Conservation (phyloP, 192 early-diverging fungal genomes). For the Entomortierella chlamydospora region DNA sequence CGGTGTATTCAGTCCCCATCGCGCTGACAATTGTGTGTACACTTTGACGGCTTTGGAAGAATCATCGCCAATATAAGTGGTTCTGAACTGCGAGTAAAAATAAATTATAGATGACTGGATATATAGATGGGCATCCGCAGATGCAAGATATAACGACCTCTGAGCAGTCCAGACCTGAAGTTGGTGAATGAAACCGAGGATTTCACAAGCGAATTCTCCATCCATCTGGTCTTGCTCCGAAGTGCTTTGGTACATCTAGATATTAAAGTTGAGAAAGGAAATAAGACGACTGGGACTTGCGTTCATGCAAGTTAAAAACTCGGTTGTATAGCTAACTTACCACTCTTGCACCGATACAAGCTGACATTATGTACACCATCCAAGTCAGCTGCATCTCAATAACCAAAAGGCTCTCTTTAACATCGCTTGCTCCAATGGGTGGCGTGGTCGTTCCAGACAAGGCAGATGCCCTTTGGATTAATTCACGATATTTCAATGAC, state of each 20-base stretch:
- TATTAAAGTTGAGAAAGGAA: neutral
- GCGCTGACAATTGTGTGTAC: conserved; percentile 71
- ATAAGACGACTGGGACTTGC: neutral
- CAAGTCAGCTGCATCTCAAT: conserved; percentile 73
- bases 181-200: conserved; percentile 77
- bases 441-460: conserved; percentile 7
- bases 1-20: conserved; percentile 70
- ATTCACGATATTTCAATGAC: conserved; percentile 21
- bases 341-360: conserved; percentile 73
- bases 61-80: conserved; percentile 82
- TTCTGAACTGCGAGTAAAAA: conserved; percentile 80
- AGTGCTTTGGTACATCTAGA: conserved; percentile 70
- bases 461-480: conserved; percentile 28
- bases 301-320: neutral
- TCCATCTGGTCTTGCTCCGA: conserved; percentile 85
- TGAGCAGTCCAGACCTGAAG: conserved; percentile 62
- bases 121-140: conserved; percentile 44
- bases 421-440: conserved; percentile 20
- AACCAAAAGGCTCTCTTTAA: conserved; percentile 42
- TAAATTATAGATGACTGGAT: conserved; percentile 76
- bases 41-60: conserved; percentile 69
- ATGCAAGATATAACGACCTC: conserved; percentile 56
- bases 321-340: conserved; percentile 32
- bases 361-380: conserved; percentile 81
- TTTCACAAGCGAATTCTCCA: conserved; percentile 77